A percentile compares a stretch with the other conserved stretches of the same genome.
Evolutionary conservation across 345 rosid genomes (phyloP).

Genomic region (Salix suchowensis): DNA sequence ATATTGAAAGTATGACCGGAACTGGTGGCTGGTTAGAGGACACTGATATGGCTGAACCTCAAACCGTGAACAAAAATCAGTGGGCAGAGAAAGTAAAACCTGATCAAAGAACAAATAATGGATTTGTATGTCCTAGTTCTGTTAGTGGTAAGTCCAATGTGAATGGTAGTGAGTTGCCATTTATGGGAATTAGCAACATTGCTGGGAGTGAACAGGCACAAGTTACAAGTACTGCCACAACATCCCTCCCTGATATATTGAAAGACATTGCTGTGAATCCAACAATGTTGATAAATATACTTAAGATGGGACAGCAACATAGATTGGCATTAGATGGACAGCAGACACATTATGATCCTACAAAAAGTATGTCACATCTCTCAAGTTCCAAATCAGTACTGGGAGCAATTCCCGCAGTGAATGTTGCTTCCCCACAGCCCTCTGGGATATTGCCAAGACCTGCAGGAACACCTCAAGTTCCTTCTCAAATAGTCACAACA

Average conservation of each 20-base stretch:
- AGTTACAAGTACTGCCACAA: neutral
- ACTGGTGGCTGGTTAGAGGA: conserved; percentile 75
- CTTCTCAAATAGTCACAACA: conserved; percentile 29
- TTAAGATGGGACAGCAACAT: conserved; percentile 74
- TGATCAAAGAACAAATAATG: conserved; percentile 42
- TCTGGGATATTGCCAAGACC: conserved; percentile 45
- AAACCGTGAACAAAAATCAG: conserved; percentile 26
- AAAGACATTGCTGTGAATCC: conserved; percentile 78
- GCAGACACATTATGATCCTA: conserved; percentile 31
- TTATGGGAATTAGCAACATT: conserved; percentile 25
- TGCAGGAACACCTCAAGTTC: conserved; percentile 36
- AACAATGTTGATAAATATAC: conserved; percentile 53
- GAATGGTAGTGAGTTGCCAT: conserved; percentile 23
- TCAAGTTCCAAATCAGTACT: conserved; percentile 36
- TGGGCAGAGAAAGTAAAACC: conserved; percentile 23
- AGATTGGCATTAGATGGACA: conserved; percentile 43
- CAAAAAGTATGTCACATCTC: conserved; percentile 36
- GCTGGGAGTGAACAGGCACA: conserved; percentile 9
- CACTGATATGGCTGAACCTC: conserved; percentile 36
- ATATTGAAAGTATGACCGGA: conserved; percentile 35
- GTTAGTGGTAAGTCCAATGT: conserved; percentile 28
- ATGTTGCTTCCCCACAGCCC: conserved; percentile 29
- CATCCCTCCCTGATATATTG: conserved; percentile 50
- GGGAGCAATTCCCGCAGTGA: conserved; percentile 38
- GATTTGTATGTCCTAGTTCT: conserved; percentile 28